phyloP scores from a whole-genome alignment of 1,284 basidiomycete genomes.

The Rhodofomes roseus region DNA sequence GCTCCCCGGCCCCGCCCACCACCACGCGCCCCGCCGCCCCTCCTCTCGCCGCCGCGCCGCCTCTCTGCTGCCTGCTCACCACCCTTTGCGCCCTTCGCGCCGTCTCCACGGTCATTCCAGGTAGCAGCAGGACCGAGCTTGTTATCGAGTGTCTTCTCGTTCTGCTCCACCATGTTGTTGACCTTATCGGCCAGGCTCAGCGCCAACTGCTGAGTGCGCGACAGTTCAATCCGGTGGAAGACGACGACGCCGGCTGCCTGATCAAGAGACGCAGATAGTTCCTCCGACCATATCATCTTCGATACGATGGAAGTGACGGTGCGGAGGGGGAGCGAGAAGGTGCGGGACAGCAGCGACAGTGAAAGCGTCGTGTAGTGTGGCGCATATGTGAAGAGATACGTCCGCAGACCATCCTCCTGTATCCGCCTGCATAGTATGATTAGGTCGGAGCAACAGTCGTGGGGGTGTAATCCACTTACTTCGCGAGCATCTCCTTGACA shows the following conservation, averaged over 20 bases:
- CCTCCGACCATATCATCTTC: constrained; percentile 99
- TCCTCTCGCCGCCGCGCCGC: constrained; percentile 64
- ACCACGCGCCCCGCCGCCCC: constrained; percentile 55
- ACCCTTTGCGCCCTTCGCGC: constrained; percentile 72
- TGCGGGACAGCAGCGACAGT: constrained; percentile 80
- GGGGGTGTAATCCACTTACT: constrained; percentile 46
- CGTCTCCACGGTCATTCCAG: constrained; percentile 70
- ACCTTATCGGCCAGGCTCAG: constrained; percentile 89
- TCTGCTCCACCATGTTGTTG: constrained; percentile 87
- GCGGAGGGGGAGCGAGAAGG: constrained; percentile 80
- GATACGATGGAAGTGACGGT: constrained; percentile 91
- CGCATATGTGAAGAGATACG: constrained; percentile 98
- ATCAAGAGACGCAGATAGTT: constrained; percentile 91
- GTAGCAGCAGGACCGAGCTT: constrained; percentile 73
- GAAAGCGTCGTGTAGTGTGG: constrained; percentile 93
- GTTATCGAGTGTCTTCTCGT: constrained; percentile 90
- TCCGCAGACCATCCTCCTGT: constrained; percentile 95
- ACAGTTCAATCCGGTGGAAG: constrained; percentile 87
- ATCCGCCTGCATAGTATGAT: constrained; percentile 66
- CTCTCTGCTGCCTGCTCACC: constrained; percentile 74
- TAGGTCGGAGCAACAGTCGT: neutral
- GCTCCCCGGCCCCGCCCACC: constrained; percentile 66
- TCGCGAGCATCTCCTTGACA: constrained; percentile 94
- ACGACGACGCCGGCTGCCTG: constrained; percentile 84
- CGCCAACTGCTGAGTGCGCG: constrained; percentile 87